Evolutionary conservation across 495 filamentous ascomycete genomes (phyloP), one percentile per base, ranked within the genome.

Genomic region (Xylaria palmicola): DNA sequence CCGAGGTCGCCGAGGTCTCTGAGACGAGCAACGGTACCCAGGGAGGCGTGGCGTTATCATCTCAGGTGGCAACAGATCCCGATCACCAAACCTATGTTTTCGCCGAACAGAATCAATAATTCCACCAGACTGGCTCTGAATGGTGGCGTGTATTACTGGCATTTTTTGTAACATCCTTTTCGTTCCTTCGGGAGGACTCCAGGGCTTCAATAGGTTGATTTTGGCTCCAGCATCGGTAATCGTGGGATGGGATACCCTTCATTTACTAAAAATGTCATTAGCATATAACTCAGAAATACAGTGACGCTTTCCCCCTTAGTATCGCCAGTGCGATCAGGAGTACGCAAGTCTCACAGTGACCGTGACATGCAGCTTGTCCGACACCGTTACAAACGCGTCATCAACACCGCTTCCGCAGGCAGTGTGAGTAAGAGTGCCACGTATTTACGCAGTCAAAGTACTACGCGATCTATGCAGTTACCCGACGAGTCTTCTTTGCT

Each of bases 11-110:
- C 19, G 45, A 52, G 20, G 37, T 47, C 49, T 2, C 44, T 5
- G 36, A 59, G 34, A 20, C 39, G 1, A 30, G 7, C 22, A 8
- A 34, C n/a, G n/a, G 6, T 24, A 34, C 12, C n/a, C 34, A 27
- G 22, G 52, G 37, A 29, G n/a, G n/a, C 37, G 8, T 55, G 37
- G 52, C 26, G 43, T 55, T 43, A 32, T n/a, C 52, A 7, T 44
- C 53, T 27, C 37, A 56, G 32, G 56, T 29, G 17, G 4, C 37
- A 52, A 22, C 44, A 12, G 60, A 64, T 15, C 58, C 62, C 13
- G 53, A 64, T 15, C 63, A 68, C 39, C 60, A 68, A 29, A 62
- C 60, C 1, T 68, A 65, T 8, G 39, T 32, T 32, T 51, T 68
- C 15, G 27, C 20, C 20, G 49, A 62, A 19, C n/a, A 13, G 15